Evolutionary conservation across 768 basidiomycete species (phyloP).

Genomic region (Coprinellus micaceus): DNA sequence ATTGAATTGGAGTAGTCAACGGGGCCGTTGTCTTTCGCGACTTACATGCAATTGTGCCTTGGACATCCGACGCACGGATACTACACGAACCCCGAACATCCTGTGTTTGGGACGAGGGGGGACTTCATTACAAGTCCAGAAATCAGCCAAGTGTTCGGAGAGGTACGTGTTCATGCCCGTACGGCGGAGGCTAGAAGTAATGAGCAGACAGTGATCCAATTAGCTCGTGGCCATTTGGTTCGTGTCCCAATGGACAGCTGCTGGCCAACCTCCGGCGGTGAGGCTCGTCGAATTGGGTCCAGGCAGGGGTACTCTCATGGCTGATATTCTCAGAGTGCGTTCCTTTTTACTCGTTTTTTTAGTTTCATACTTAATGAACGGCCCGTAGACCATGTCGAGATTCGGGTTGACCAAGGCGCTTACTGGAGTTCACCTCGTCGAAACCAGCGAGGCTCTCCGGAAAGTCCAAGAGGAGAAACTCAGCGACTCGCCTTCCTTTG

Average conservation of each 20-base stretch:
- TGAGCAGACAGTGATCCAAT: constrained; percentile 27
- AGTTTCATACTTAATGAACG: background rate
- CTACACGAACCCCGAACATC: constrained; percentile 72
- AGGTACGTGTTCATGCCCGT: constrained; percentile 47
- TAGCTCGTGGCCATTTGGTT: constrained; percentile 90
- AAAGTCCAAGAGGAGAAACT: constrained; percentile 58
- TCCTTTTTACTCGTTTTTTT: background rate
- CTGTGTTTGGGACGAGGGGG: constrained; percentile 80
- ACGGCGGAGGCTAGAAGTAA: constrained; percentile 28
- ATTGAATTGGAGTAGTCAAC: constrained; percentile 51
- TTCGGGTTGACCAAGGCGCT: constrained; percentile 34
- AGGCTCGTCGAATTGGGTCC: constrained; percentile 91
- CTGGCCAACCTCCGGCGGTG: constrained; percentile 45
- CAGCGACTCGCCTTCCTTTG: constrained; percentile 23
- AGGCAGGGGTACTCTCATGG: constrained; percentile 88
- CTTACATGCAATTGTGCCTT: constrained; percentile 90
- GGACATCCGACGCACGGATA: constrained; percentile 90
- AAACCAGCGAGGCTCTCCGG: constrained; percentile 71
- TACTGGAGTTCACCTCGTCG: constrained; percentile 70
- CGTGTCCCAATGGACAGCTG: constrained; percentile 65
- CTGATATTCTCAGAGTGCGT: constrained; percentile 79
- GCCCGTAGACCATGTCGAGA: constrained; percentile 51
- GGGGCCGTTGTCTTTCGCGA: constrained; percentile 83
- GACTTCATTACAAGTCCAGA: constrained; percentile 98
- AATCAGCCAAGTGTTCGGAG: constrained; percentile 94